Evolutionary conservation across 2,329 filamentous ascomycete species (phyloP), one percentile per base, ranked within the genome.

Genomic region (Sporothrix euskadiensis): DNA sequence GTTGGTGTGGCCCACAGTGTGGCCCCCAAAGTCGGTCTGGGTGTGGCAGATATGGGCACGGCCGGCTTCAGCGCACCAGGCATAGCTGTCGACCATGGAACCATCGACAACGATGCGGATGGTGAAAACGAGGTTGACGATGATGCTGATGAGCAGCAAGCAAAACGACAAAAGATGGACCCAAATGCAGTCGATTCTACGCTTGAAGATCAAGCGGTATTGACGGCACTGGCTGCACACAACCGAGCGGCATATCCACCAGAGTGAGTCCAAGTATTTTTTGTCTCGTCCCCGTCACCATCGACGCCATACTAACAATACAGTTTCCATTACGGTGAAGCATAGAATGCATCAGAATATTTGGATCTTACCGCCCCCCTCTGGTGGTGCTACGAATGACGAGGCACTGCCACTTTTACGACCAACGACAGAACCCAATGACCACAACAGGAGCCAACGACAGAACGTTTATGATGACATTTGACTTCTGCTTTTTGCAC

Each of bases 191-290:
- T 80, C 4, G 78, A 77, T 12, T 80, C 82, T 16, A 80, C 82
- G 0, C 77, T 85, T 16, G 84, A 86, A 39, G 85, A 87, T 73
- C 84, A 86, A 73, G 84, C 84, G 5, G 83, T 87, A 14, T 75
- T 87, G 74, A 79, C 75, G 59, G 85, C 83, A 8, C 77, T 87
- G 57, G 83, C 84, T 22, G 83, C 81, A 3, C 83, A 86, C 73
- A 84, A 82, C 76, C 80, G 81, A 41, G 78, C 81, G 4, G 83
- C 85, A 39, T 86, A 84, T 75, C 77, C 79, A 47, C 75, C 82
- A 41, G 83, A 85, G 85, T 86, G 79, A 80, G 85, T 77, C 5
- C 47, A 22, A 16, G 35, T 35, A 3, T 8, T 14, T 14, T 49
- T n/a, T 52, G 32, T 10, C 22, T 52, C n/a, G 4, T 2, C 4